A percentile compares a stretch with the other conserved stretches of the same genome.
Conservation (phyloP, 148 eudicot genomes). For the Linanthus parryae region DNA sequence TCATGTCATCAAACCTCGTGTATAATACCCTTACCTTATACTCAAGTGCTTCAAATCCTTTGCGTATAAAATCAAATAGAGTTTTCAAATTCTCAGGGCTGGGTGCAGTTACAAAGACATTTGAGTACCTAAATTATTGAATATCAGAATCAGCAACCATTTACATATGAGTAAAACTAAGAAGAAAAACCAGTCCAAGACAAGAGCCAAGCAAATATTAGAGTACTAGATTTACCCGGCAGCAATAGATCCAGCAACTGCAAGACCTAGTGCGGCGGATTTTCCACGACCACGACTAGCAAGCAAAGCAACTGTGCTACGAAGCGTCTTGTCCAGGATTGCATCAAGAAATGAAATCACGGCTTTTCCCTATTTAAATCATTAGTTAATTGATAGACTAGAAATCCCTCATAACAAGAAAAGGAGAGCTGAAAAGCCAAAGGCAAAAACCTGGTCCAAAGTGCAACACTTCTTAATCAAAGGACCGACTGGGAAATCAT, state of each 20-base stretch:
- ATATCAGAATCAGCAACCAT: too few relatives aligned
- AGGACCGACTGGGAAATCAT: constrained; percentile 83
- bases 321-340: constrained; percentile 66
- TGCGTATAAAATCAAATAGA: constrained; percentile 65
- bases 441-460: constrained; percentile 61
- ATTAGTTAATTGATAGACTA: too few relatives aligned
- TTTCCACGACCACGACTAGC: constrained; percentile 98
- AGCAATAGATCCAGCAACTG: constrained; percentile 88
- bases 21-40: constrained; percentile 49
- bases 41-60: constrained; percentile 67
- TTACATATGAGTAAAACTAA: too few relatives aligned
- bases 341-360: constrained; percentile 79
- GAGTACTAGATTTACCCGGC: constrained; percentile 47
- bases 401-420: too few relatives aligned
- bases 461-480: constrained; percentile 74
- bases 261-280: constrained; percentile 95
- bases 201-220: background rate
- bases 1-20: too few relatives aligned
- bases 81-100: constrained; percentile 89
- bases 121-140: constrained; percentile 69
- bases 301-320: constrained; percentile 76
- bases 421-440: too few relatives aligned
- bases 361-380: constrained; percentile 54
- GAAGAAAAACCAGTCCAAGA: background rate
- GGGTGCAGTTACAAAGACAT: constrained; percentile 88